phyloP scores from a whole-genome alignment of 257 asterid species.

The Craterostigma plantagineum region DNA sequence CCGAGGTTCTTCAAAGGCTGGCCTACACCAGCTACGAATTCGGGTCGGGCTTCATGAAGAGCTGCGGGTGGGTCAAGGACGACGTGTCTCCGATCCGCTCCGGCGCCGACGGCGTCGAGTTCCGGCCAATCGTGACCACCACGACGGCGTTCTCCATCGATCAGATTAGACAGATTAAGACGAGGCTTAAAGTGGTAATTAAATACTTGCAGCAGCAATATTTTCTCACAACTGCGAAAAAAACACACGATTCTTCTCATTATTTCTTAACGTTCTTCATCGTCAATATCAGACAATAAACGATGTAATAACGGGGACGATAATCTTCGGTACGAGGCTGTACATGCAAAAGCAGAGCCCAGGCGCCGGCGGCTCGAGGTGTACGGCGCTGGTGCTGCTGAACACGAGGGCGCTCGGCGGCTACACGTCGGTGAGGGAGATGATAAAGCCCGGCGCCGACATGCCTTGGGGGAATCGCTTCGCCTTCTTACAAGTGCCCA shows the following conservation, averaged over 20 bases:
- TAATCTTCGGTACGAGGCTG: constrained; percentile 44
- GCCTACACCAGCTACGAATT: constrained; percentile 28
- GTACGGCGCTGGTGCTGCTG: constrained; percentile 58
- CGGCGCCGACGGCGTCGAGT: constrained; percentile 45
- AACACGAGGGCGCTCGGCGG: constrained; percentile 64
- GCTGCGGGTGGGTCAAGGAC: constrained; percentile 25
- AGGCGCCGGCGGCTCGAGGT: constrained; percentile 15
- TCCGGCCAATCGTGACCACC: constrained; percentile 21
- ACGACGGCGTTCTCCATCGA: constrained; percentile 33
- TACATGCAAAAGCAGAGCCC: constrained; percentile 38
- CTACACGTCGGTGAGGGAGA: constrained; percentile 51
- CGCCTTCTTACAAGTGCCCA: constrained; percentile 28
- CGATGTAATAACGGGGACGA: constrained; percentile 57
- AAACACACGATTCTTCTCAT: too few relatives aligned
- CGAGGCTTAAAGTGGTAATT: constrained; percentile 32
- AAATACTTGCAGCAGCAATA: too few relatives aligned
- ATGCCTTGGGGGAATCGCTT: constrained; percentile 81
- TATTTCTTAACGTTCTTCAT: too few relatives aligned
- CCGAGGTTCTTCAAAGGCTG: constrained; percentile 2
- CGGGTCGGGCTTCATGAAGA: constrained; percentile 45
- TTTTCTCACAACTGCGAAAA: too few relatives aligned
- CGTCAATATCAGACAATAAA: constrained; percentile 44
- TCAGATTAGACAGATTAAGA: constrained; percentile 35
- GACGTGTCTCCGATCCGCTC: constrained; percentile 40
- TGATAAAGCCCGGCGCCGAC: constrained; percentile 35